Evolutionary conservation across 2,329 filamentous ascomycete genomes (phyloP).

Genomic region (Bisporella sp.): DNA sequence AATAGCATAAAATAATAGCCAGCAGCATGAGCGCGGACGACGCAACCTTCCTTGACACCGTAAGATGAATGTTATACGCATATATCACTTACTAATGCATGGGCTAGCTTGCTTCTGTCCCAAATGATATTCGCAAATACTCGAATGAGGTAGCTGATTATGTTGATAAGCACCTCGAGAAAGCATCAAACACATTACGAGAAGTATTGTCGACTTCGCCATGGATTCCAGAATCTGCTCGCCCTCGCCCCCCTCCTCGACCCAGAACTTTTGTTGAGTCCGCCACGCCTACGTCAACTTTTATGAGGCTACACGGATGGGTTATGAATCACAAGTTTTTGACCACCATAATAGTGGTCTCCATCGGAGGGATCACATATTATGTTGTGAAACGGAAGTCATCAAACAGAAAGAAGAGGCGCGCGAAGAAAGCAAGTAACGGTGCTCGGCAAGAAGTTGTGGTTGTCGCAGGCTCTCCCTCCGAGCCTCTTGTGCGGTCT

Average conservation of each 20-base stretch:
- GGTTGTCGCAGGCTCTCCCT: slow-evolving; percentile 82
- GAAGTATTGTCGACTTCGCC: slow-evolving; percentile 58
- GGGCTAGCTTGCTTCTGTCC: slow-evolving; percentile 46
- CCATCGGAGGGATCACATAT: slow-evolving; percentile 59
- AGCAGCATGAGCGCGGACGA: not conserved
- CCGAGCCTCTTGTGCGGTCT: slow-evolving; percentile 75
- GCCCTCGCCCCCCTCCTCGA: slow-evolving; percentile 45
- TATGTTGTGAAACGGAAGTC: slow-evolving; percentile 46
- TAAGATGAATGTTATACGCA: no score
- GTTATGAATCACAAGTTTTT: slow-evolving; percentile 64
- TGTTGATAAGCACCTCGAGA: slow-evolving; percentile 75
- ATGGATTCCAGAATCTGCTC: slow-evolving; percentile 68
- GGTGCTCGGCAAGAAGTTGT: slow-evolving; percentile 81
- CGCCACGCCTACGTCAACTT: slow-evolving; percentile 26
- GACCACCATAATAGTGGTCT: slow-evolving; percentile 63
- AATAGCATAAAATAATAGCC: no score
- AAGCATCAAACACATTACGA: slow-evolving; percentile 63
- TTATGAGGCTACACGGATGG: slow-evolving; percentile 63
- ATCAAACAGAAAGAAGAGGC: slow-evolving; percentile 49
- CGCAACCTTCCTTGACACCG: not conserved
- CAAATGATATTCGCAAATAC: slow-evolving; percentile 62
- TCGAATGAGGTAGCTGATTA: slow-evolving; percentile 69
- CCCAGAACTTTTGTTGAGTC: slow-evolving; percentile 24
- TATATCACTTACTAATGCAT: no score
- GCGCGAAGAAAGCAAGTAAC: slow-evolving; percentile 72